Evolutionary conservation across 192 early-diverging fungal species (phyloP), one percentile per base, ranked within the genome.

Genomic region (Fimicolochytrium jonesii): DNA sequence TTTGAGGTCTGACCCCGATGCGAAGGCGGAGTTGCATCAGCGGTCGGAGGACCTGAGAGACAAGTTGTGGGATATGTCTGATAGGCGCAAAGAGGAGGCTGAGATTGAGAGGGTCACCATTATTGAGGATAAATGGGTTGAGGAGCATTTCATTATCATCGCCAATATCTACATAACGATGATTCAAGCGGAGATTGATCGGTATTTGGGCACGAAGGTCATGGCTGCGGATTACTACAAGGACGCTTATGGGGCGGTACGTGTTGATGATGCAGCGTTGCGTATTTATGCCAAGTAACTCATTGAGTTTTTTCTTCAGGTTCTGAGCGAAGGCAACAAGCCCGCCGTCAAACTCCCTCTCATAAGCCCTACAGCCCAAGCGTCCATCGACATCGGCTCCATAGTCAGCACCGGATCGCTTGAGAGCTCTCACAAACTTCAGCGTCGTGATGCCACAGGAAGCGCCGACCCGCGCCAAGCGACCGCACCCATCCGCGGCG

Each of bases 11-110:
- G 81, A 85, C 55, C 52, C 61, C 1, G 81, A 85, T 49, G 83
- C 78, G 2, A 85, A 85, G 65, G 76, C 78, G 6, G 83, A 84
- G 44, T 63, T 85, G 13, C 83, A 85, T 59, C 80, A 81, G 50
- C 67, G 83, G n/a, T 72, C 76, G 15, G 81, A 85, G 49, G 83
- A 85, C 50, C 66, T 85, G 51, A 64, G 83, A 34, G 83, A 85
- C 48, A 75, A 72, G 43, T 65, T 85, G 15, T 85, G 83, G 83
- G 83, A 82, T 2, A 63, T 85, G 49, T 75, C 76, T 26, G 83
- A 85, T 50, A 73, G 68, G 53, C 65, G 81, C 15, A 68, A 73
- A 37, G 81, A 85, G 37, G 81, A 85, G 53, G 83, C 83, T 25
- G 83, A 85, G 43, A 52, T 67, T n/a, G 83, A 85, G 59, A 47